Conservation (phyloP, 352 stramenopile species). For the Globisporangium rhizosaccharum region DNA sequence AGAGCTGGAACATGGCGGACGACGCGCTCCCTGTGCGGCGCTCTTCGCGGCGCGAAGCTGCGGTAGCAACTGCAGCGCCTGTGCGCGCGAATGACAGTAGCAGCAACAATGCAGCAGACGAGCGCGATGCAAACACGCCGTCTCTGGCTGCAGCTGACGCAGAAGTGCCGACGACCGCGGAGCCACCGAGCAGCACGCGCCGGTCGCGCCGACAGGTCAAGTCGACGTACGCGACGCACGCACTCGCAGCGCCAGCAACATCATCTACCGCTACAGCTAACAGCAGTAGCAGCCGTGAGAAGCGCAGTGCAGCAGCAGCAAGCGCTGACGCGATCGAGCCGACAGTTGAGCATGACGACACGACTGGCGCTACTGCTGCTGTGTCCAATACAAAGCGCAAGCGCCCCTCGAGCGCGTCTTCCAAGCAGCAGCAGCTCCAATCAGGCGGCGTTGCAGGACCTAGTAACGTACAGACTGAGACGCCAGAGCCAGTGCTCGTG, state of each 20-base stretch:
- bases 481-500: neutral
- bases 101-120: too few species aligned
- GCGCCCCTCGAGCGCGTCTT: neutral
- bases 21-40: constrained; percentile 5
- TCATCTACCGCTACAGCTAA: neutral
- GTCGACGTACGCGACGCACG: constrained; percentile 19
- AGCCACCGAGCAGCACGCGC: constrained; percentile 8
- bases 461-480: neutral
- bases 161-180: neutral
- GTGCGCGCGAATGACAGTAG: neutral
- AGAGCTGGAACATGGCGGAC: constrained; percentile 1
- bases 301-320: neutral
- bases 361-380: neutral
- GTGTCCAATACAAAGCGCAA: neutral
- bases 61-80: too few species aligned
- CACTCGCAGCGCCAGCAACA: neutral
- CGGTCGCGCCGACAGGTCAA: constrained; percentile 25
- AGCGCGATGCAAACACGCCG: neutral
- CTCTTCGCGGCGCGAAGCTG: constrained; percentile 7
- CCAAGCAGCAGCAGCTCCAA: neutral
- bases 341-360: too few species aligned
- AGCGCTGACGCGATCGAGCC: neutral
- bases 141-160: neutral
- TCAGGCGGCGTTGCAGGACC: too few species aligned
- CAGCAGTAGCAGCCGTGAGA: neutral